Conservation (phyloP, 2,329 filamentous ascomycete species). For the Teratosphaeria nubilosa region DNA sequence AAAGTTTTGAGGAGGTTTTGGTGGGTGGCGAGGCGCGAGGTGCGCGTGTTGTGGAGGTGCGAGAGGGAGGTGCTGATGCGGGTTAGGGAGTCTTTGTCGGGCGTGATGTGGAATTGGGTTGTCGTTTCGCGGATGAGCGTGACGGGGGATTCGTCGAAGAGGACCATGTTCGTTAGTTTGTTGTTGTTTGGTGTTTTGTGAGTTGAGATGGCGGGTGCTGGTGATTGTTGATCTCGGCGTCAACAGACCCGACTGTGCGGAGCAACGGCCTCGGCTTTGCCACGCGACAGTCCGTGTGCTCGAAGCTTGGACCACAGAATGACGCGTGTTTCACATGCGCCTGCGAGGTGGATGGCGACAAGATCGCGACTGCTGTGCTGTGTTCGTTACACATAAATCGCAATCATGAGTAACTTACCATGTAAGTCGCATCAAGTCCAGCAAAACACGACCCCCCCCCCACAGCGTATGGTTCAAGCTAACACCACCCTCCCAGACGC, state of each 20-base stretch:
- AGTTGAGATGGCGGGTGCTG: background rate
- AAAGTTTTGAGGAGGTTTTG: conserved; percentile 43
- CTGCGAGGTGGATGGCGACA: conserved; percentile 2
- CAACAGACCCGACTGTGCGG: background rate
- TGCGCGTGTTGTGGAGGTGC: conserved; percentile 74
- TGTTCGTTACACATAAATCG: conserved; percentile 2
- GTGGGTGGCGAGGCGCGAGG: conserved; percentile 51
- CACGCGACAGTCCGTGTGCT: background rate
- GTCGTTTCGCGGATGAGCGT: conserved; percentile 85
- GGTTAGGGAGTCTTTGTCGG: conserved; percentile 73
- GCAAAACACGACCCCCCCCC: conserved; percentile 21
- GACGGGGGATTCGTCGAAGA: conserved; percentile 88
- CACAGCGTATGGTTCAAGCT: background rate
- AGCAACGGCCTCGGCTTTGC: background rate
- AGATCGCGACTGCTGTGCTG: conserved; percentile 1
- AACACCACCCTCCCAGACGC: conserved; percentile 55
- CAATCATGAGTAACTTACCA: conserved; percentile 28
- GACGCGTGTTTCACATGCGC: background rate
- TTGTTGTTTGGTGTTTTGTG: background rate
- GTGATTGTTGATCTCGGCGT: background rate
- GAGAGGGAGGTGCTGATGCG: conserved; percentile 77
- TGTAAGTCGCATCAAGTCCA: conserved; percentile 29
- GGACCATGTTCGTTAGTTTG: conserved; percentile 49
- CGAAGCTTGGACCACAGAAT: background rate
- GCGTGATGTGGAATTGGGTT: conserved; percentile 86